Conservation (phyloP, 2,329 filamentous ascomycete genomes). For the Calonectria hawksworthii region DNA sequence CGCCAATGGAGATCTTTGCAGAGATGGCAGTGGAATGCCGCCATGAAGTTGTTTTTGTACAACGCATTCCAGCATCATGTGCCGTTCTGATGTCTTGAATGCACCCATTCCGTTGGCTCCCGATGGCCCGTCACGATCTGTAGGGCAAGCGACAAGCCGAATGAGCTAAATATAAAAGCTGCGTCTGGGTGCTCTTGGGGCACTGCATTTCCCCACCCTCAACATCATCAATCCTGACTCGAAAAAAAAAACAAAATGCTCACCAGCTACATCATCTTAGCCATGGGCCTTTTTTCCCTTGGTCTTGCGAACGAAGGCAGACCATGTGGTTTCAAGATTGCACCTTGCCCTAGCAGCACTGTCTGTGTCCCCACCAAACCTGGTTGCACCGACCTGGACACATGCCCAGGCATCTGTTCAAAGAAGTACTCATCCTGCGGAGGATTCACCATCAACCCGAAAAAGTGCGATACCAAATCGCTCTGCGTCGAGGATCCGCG, state of each 20-base stretch:
- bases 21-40: background rate
- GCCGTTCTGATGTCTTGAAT: background rate
- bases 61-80: background rate
- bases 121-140: background rate
- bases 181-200: background rate
- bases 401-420: background rate
- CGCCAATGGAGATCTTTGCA: background rate
- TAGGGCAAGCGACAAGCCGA: background rate
- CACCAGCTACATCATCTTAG: background rate
- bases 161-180: background rate
- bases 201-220: background rate
- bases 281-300: background rate
- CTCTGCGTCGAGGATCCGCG: background rate
- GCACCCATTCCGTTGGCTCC: background rate
- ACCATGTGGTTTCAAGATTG: background rate
- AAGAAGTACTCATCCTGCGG: background rate
- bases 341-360: background rate
- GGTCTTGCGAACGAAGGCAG: background rate
- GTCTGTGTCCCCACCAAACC: background rate
- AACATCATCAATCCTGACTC: background rate
- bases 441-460: background rate
- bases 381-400: background rate
- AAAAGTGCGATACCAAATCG: background rate
- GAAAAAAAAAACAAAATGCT: no score
- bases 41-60: background rate